Percentiles rank a stretch among this genome's conserved stretches.
These are phyloP conservation scores for Porphyra umbilicalis DNA, from an alignment of 31 red algal species.

Conservation along the genomic window DNA sequence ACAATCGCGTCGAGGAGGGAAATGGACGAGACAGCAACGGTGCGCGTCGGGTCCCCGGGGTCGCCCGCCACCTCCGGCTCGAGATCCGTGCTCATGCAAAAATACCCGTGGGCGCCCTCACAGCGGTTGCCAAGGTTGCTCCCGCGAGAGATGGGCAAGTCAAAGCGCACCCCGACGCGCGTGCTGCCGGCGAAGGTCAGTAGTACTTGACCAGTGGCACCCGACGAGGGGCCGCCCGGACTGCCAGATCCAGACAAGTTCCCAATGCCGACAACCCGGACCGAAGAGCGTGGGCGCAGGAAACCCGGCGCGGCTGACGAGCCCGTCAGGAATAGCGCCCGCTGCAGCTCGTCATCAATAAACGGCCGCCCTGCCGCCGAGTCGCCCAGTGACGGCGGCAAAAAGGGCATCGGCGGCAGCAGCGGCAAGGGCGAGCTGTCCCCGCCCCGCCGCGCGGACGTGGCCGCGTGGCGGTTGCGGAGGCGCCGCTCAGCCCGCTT, in stretches of 20 bases:
- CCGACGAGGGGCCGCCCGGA: neutral
- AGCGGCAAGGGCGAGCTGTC: neutral
- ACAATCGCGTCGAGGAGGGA: neutral
- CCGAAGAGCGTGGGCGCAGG: neutral
- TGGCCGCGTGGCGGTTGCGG: neutral
- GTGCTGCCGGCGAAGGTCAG: neutral
- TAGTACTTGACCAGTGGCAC: neutral
- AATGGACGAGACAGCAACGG: neutral
- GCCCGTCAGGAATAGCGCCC: neutral
- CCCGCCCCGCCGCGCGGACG: neutral
- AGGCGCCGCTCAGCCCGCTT: neutral
- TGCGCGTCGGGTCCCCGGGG: neutral
- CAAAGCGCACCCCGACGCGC: slow-evolving; percentile 3
- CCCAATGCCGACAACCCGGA: neutral
- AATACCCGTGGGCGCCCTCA: slow-evolving; percentile 3
- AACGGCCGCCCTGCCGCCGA: neutral
- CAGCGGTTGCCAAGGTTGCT: slow-evolving; percentile 2
- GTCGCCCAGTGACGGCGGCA: neutral
- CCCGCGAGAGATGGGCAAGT: neutral
- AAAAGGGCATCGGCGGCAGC: neutral
- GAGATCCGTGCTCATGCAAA: neutral
- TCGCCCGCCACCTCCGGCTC: neutral
- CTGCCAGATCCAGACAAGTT: neutral
- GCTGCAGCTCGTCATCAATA: neutral
- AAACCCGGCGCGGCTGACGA: neutral